Evolutionary conservation across 441 rosid species (phyloP).

Genomic region (Brassica balearica): DNA sequence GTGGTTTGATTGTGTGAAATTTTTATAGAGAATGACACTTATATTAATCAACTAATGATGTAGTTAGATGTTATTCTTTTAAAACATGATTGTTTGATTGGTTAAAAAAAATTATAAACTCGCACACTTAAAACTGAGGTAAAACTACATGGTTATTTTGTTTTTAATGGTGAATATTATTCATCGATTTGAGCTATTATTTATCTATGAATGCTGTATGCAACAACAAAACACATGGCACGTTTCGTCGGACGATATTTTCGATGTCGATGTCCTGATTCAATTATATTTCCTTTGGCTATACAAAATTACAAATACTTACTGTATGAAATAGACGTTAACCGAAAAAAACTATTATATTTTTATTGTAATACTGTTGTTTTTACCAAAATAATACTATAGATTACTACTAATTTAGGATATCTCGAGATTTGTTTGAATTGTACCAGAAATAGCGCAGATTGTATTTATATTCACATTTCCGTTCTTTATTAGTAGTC

Average conservation of each 20-base stretch:
- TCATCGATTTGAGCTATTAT: conserved; percentile 20
- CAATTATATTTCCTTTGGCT: neutral
- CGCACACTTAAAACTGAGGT: neutral
- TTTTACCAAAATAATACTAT: conserved; percentile 15
- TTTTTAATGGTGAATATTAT: neutral
- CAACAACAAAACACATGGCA: conserved; percentile 39
- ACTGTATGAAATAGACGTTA: conserved; percentile 9
- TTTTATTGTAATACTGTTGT: neutral
- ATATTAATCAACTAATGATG: neutral
- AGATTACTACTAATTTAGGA: conserved; percentile 8
- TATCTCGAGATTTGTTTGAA: conserved; percentile 22
- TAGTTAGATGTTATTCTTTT: neutral
- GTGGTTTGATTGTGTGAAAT: neutral
- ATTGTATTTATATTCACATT: conserved; percentile 19
- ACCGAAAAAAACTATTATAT: neutral
- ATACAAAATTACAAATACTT: neutral
- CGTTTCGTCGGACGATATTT: conserved; percentile 30
- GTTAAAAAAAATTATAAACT: neutral
- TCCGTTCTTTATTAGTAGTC: conserved; percentile 7
- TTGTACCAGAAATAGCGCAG: conserved; percentile 28
- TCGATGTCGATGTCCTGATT: conserved; percentile 36
- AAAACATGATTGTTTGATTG: neutral
- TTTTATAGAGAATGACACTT: neutral
- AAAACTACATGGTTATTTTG: neutral
- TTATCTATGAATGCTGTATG: conserved; percentile 25